Evolutionary conservation across 2,329 filamentous ascomycete species (phyloP).

Genomic region (Elsinoe necatrix): DNA sequence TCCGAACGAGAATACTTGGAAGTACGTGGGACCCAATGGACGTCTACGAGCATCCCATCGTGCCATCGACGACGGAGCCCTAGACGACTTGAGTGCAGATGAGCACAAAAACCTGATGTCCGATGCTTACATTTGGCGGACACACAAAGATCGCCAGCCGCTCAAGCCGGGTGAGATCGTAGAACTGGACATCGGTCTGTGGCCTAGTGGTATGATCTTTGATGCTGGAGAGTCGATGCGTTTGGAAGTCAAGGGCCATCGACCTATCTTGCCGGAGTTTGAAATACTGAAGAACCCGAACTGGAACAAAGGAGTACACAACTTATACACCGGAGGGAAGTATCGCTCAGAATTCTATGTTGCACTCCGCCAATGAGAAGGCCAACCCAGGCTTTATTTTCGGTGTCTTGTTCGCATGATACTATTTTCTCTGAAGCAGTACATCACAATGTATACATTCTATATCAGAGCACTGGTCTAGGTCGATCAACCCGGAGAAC

Average conservation of each 20-base stretch:
- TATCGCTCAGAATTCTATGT: no score
- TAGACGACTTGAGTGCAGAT: conserved; percentile 22
- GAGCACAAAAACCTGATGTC: neutral
- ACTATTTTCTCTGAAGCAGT: no score
- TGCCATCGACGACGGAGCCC: neutral
- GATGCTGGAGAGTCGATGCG: conserved; percentile 31
- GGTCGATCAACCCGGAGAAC: no score
- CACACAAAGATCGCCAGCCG: conserved; percentile 28
- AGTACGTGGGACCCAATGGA: conserved; percentile 32
- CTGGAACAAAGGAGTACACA: no score
- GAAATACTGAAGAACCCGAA: no score
- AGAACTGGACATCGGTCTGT: conserved; percentile 40
- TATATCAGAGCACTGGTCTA: no score
- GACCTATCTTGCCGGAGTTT: neutral
- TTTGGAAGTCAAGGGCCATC: neutral
- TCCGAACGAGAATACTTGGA: neutral
- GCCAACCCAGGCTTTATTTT: no score
- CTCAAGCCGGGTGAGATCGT: conserved; percentile 35
- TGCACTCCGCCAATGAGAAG: no score
- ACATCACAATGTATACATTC: no score
- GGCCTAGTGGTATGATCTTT: conserved; percentile 39
- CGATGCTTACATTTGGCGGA: no score
- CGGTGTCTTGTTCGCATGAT: no score
- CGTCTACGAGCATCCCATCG: conserved; percentile 38
- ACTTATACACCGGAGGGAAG: no score